phyloP scores from a whole-genome alignment of 225 moss, liverwort and hornwort genomes.

The Polytrichum formosum region DNA sequence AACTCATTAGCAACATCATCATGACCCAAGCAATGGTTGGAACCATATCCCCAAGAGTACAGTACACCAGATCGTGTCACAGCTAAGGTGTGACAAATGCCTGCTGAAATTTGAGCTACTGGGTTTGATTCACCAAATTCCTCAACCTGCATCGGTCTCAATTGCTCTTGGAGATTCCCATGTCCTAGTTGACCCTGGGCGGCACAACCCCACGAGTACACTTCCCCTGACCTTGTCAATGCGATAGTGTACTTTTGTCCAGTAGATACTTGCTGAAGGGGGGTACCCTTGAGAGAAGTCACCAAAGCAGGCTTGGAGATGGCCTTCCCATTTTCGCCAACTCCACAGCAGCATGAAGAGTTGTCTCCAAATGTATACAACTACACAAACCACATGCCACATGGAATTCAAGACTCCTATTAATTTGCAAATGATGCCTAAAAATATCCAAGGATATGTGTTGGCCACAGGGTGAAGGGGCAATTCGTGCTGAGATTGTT shows the following conservation, averaged over 20 bases:
- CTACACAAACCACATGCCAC: constrained; percentile 23
- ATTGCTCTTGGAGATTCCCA: constrained; percentile 60
- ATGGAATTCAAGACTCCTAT: background rate
- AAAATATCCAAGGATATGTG: too few species aligned
- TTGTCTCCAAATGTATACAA: constrained; percentile 74
- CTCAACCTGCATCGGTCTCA: constrained; percentile 51
- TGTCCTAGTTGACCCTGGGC: constrained; percentile 86
- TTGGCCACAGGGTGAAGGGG: background rate
- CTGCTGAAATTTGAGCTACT: constrained; percentile 59
- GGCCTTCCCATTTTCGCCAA: constrained; percentile 45
- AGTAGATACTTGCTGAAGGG: constrained; percentile 76
- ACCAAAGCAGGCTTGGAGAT: constrained; percentile 61
- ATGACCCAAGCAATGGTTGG: constrained; percentile 81
- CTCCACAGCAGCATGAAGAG: constrained; percentile 44
- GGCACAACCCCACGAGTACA: constrained; percentile 87
- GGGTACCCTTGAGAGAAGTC: constrained; percentile 37
- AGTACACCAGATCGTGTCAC: constrained; percentile 62
- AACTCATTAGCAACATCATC: constrained; percentile 53
- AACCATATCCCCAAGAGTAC: constrained; percentile 83
- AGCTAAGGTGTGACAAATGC: constrained; percentile 62
- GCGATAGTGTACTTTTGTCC: constrained; percentile 74
- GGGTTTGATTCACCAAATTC: constrained; percentile 41
- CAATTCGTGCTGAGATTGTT: background rate
- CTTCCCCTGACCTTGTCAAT: constrained; percentile 50
- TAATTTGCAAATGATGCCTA: background rate